Evolutionary conservation across 306 rosid genomes (phyloP), one percentile per base, ranked within the genome.

Genomic region (Prunus dulcis): DNA sequence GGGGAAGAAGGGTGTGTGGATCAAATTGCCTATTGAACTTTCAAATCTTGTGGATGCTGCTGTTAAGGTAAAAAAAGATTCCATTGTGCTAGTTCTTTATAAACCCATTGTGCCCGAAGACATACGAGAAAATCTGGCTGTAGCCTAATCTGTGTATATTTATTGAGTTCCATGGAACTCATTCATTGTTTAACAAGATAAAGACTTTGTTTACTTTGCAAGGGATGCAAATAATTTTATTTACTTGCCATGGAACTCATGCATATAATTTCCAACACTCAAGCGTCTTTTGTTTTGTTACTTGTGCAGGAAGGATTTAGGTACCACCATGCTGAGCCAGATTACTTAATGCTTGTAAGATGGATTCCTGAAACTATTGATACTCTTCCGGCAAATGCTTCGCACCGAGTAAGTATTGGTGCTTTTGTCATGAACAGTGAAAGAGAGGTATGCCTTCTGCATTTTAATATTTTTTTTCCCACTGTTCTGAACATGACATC

Each of bases 1-100:
- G 96, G 97, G 87, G 55, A 94, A 94, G 87, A 94, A 74, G 76
- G 97, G 97, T 0, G 84, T 91, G 32, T 94, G 98, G 98, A 87
- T 94, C 76, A 94, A 91, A 65, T 67, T 94, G 84, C 85, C 89
- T 1, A 87, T 84, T 65, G 49, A 75, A 78, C 82, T 65, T 34
- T 80, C 88, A 78, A 85, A 85, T 86, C 98, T 94, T 47, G 85
- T 87, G 38, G 87, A 83, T 32, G 45, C 78, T 50, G 91, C 86
- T 1, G 91, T 93, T 20, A 86, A 93, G 93, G 97, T 92, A 73
- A 2, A 2, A 47, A 1, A 2, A 22, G 3, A 17, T 46, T 61
- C 45, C 67, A 22, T 51, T 57, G 60, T 23, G 22, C 17, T 82
- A 46, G 71, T 23, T 81, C 56, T 51, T 30, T 7, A 12, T 45